These are phyloP conservation scores for Fusarium tanahbumbuense DNA, from an alignment of 2,329 filamentous ascomycete species.

Conservation along the genomic window DNA sequence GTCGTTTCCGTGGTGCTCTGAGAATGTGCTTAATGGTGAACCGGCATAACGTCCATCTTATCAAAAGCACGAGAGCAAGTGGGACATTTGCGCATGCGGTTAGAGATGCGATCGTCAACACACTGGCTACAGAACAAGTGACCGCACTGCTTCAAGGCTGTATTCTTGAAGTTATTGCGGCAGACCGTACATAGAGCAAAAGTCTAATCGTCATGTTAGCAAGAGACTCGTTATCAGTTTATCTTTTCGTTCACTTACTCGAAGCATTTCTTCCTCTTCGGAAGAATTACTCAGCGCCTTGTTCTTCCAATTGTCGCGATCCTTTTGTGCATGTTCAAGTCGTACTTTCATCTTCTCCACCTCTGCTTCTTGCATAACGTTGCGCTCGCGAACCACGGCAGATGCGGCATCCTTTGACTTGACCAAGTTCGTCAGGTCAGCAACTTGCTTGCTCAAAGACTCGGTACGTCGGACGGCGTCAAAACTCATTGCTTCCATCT, in stretches of 20 bases:
- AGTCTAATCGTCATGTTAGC: conserved; percentile 49
- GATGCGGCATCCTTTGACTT: conserved; percentile 77
- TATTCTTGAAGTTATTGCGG: conserved; percentile 93
- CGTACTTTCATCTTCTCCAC: conserved; percentile 82
- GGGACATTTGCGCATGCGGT: conserved; percentile 93
- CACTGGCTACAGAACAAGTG: conserved; percentile 94
- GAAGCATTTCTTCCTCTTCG: conserved; percentile 84
- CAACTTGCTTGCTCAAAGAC: conserved; percentile 77
- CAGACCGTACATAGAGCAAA: conserved; percentile 85
- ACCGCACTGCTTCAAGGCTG: conserved; percentile 90
- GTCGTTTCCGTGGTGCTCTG: conserved; percentile 1
- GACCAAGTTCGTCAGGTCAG: conserved; percentile 79
- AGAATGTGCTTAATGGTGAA: conserved; percentile 59
- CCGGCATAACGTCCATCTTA: conserved; percentile 86
- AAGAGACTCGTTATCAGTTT: background rate
- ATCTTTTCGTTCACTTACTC: conserved; percentile 68
- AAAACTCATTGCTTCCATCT: conserved; percentile 75
- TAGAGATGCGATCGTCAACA: conserved; percentile 87
- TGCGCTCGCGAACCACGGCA: conserved; percentile 64
- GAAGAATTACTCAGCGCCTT: conserved; percentile 85
- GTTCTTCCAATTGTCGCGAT: conserved; percentile 85
- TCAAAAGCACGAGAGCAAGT: conserved; percentile 94
- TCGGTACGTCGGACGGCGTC: conserved; percentile 79
- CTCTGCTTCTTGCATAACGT: conserved; percentile 76
- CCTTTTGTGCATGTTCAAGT: conserved; percentile 82